Evolutionary conservation across 1,284 basidiomycete genomes (phyloP), one percentile per base, ranked within the genome.

Genomic region (Moniliophthora roreri): DNA sequence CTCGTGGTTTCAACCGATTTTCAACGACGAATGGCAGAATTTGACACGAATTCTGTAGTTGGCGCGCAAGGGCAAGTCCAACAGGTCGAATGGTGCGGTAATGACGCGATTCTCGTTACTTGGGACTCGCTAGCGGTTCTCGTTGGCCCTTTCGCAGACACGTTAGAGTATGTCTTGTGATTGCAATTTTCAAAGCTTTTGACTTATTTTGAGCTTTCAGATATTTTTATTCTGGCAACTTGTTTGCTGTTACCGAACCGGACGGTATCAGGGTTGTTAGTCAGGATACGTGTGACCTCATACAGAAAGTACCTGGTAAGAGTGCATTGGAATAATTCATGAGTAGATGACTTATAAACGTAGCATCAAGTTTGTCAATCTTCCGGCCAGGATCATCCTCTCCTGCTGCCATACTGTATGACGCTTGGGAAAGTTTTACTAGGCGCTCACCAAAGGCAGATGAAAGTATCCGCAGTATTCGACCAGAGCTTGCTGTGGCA

Each of bases 1-100:
- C 94, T 91, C 88, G 96, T 99, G 38, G 92, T 97, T 13, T 95
- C 93, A 5, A 84, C 89, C 15, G 94, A 98, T 69, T 96, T 98
- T 65, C 87, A 92, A 56, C 82, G 93, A 35, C 92, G 83, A 62
- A 80, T 98, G 59, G 91, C 92, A 6, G 93, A 96, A 63, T 94
- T 93, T 61, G 86, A 93, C 53, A 86, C 87, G 0, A 73, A 64
- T 4, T 72, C 69, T 21, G 76, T 81, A 0, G 61, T 62, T 9
- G 79, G 76, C 7, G 80, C 76, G 0, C 76, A 82, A 16, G 86
- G 83, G 2, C 65, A 75, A 7, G 77, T 89, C 4, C 70, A 79
- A 26, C 85, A 88, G 60, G 85, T 95, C 0, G 89, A 91, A 64
- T 99, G 97, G 97, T 98, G 95, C 65, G 95, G 95, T 4, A 95